Conservation (phyloP, 441 rosid genomes). For the Adansonia madagascariensis region DNA sequence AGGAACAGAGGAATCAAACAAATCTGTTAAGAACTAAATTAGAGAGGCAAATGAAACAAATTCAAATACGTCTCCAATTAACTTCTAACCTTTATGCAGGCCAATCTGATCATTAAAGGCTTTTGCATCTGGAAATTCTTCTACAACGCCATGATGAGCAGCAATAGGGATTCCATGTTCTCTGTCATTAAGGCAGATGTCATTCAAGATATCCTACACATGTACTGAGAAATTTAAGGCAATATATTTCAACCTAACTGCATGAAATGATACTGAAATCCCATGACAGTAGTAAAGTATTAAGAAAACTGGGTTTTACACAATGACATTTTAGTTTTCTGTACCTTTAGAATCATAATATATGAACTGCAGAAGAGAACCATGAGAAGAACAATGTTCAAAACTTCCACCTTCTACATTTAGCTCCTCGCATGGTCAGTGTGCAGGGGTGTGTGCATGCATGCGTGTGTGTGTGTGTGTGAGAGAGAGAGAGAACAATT, state of each 20-base stretch:
- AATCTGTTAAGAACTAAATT: neutral
- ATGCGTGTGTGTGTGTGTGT: too few relatives aligned
- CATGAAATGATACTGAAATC: slow-evolving; percentile 19
- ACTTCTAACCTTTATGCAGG: slow-evolving; percentile 36
- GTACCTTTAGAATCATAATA: neutral
- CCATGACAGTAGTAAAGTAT: neutral
- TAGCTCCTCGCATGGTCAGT: neutral
- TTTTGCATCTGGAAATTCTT: slow-evolving; percentile 35
- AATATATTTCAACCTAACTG: neutral
- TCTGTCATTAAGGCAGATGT: slow-evolving; percentile 37
- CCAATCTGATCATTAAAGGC: slow-evolving; percentile 36
- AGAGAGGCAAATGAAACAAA: neutral
- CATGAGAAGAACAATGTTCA: neutral
- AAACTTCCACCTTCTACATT: neutral
- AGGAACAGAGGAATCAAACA: slow-evolving; percentile 23
- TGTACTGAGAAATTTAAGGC: neutral
- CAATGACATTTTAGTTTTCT: neutral
- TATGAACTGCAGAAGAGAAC: neutral
- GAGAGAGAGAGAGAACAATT: neutral
- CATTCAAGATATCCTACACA: slow-evolving; percentile 25
- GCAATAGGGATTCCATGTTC: slow-evolving; percentile 37
- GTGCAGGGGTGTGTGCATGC: too few relatives aligned
- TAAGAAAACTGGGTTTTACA: neutral
- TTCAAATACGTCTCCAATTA: slow-evolving; percentile 21
- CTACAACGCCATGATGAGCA: slow-evolving; percentile 28